Evolutionary conservation across 2,329 filamentous ascomycete species (phyloP), one percentile per base, ranked within the genome.

Genomic region (Torrubiellomyces zombiae): DNA sequence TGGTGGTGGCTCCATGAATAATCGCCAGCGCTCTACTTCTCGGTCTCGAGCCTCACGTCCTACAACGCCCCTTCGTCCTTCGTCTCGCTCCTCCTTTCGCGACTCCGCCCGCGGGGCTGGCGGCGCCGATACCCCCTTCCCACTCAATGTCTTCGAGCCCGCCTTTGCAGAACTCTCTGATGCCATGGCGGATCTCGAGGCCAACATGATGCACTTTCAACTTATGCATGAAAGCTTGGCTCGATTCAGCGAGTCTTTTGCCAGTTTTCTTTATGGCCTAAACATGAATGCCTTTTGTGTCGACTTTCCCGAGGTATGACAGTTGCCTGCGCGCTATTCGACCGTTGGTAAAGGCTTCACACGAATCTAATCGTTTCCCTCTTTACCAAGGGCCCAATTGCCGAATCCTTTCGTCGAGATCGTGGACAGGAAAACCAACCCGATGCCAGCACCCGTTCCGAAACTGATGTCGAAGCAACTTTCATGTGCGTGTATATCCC

Each of bases 261-360:
- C 83, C 1, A 82, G 77, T 38, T 95, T 98, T 42, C 55, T 98
- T 22, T 98, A 95, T 42, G 89, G 89, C 2, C 51, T 98, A 47
- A 95, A 95, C 45, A 94, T 98, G 85, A 95, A 94, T 50, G 89
- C 89, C 2, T 98, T 95, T 48, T 95, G 86, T 48, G 85, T 95
- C 16, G 89, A 98, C 49, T 98, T 94, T 36, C 80, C 83, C 0
- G 89, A 98, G 69, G 83, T 83, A 54, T 25, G 47, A 28, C 16
- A 19, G 14, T 20, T 26, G 11, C 14, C n/a, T 14, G 18, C 14
- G 16, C 11, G 16, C 6, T 13, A 7, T 16, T 8, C 6, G 3
- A 16, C 9, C 9, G 7, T 24, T 18, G n/a, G n/a, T 20, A 12
- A n/a, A 20, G 17, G 18, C 18, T 18, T 14, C 12, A 6, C 11